These are phyloP conservation scores for Neonectria faginata DNA, from an alignment of 2,329 filamentous ascomycete species.

Conservation along the genomic window DNA sequence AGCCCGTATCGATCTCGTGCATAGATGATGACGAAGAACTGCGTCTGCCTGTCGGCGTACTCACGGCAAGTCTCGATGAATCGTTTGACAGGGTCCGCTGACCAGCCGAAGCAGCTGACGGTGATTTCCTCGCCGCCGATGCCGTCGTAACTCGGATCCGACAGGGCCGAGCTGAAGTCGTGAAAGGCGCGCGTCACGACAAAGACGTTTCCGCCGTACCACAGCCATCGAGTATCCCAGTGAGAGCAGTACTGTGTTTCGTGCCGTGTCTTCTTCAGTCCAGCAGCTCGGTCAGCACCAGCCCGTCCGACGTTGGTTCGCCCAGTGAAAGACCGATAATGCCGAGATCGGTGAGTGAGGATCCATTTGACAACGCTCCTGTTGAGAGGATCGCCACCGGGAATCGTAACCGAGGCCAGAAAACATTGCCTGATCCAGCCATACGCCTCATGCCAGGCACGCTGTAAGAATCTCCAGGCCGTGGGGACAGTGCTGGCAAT, in stretches of 20 bases:
- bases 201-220: conserved; percentile 60
- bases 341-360: conserved; percentile 53
- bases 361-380: conserved; percentile 59
- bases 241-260: conserved; percentile 59
- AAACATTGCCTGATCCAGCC: conserved; percentile 57
- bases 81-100: conserved; percentile 60
- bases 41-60: conserved; percentile 59
- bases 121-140: conserved; percentile 60
- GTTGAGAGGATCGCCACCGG: conserved; percentile 59
- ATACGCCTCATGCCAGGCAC: conserved; percentile 53
- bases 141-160: conserved; percentile 59
- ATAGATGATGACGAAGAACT: conserved; percentile 64
- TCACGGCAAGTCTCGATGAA: conserved; percentile 61
- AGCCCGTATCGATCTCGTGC: conserved; percentile 59
- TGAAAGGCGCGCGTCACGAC: conserved; percentile 57
- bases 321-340: conserved; percentile 58
- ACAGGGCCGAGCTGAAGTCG: conserved; percentile 51
- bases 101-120: conserved; percentile 63
- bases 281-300: conserved; percentile 52
- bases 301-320: conserved; percentile 53
- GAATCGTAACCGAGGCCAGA: conserved; percentile 57
- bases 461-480: conserved; percentile 53
- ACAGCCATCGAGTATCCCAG: conserved; percentile 61
- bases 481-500: conserved; percentile 57
- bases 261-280: conserved; percentile 56